Conservation (phyloP, 305 asterid species). For the Rubia balearica region DNA sequence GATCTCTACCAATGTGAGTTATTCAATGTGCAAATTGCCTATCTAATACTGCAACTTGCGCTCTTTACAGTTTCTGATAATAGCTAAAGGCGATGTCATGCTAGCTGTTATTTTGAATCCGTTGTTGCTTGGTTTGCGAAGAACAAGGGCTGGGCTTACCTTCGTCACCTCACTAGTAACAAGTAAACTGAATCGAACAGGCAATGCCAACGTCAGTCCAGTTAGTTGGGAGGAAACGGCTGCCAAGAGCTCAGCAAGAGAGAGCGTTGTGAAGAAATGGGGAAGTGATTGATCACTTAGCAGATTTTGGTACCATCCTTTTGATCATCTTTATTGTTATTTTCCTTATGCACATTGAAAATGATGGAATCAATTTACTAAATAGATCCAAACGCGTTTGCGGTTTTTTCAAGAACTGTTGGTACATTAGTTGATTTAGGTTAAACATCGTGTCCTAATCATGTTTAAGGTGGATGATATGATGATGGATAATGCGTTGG, state of each 20-base stretch:
- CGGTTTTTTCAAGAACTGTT: background rate
- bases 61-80: slow-evolving; percentile 51
- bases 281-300: slow-evolving; percentile 44
- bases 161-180: slow-evolving; percentile 40
- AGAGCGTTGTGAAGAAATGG: slow-evolving; percentile 76
- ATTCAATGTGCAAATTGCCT: slow-evolving; percentile 1
- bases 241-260: slow-evolving; percentile 56
- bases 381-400: background rate
- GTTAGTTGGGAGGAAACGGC: slow-evolving; percentile 39
- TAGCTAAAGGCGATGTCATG: slow-evolving; percentile 72
- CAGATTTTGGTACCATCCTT: slow-evolving; percentile 5
- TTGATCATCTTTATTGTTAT: background rate
- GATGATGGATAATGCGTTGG: slow-evolving; percentile 17
- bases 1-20: slow-evolving; percentile 1
- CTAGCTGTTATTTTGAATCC: slow-evolving; percentile 78
- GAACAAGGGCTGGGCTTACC: slow-evolving; percentile 52
- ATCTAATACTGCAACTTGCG: background rate
- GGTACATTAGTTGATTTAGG: slow-evolving; percentile 6
- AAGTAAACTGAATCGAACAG: slow-evolving; percentile 26
- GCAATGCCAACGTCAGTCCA: slow-evolving; percentile 17
- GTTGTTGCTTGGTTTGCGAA: slow-evolving; percentile 58
- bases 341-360: background rate
- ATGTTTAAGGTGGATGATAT: background rate
- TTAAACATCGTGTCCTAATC: slow-evolving; percentile 5
- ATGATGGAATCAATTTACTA: background rate